Base-by-base conservation (phyloP, 176 grass and related monocot species). In the Triticum urartu region DNA sequence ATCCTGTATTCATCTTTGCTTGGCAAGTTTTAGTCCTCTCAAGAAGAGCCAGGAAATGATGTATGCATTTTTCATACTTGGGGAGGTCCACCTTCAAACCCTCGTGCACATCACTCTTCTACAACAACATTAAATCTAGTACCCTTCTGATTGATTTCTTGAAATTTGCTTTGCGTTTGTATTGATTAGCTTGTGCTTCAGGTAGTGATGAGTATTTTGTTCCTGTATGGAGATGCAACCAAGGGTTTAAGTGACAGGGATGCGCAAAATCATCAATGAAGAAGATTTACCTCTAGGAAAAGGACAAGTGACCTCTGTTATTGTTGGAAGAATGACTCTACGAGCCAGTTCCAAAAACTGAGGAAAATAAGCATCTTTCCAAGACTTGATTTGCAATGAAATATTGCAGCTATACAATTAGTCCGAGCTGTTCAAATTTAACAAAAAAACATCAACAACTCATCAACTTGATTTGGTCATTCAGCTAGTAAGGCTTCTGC, bases 241-340 rank as follows among this genome's bases (percentile, higher is more conserved):
- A 68, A 68, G 3, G 11, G 74, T 21, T 11, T 77, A 68, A 35
- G 34, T 22, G 25, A 38, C 7, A 28, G 10, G n/a, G 0, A 75
- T 64, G 30, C 15, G 18, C 20, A 9, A 9, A 82, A 81, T 59
- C 67, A 68, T 59, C 17, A 9, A 9, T 40, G 39, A 40, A 40
- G 9, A 40, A 40, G 11, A 77, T 60, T 66, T 3, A 9, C 25
- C 32, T n/a, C 0, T 32, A 59, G 20, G 24, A 24, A 68, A 83
- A 88, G 1, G 11, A 32, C 26, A 80, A 2, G 71, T 26, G 14
- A 89, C 87, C 81, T 89, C 11, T 40, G 67, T 38, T n/a, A 84
- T 12, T 22, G 48, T 17, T 70, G 56, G 87, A 64, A 79, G 25
- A 34, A 0, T 0, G 22, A 64, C 6, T 1, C 1, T 17, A 11